Base-by-base conservation (phyloP, 2,329 filamentous ascomycete species). In the Thermochaetoides dissita region DNA sequence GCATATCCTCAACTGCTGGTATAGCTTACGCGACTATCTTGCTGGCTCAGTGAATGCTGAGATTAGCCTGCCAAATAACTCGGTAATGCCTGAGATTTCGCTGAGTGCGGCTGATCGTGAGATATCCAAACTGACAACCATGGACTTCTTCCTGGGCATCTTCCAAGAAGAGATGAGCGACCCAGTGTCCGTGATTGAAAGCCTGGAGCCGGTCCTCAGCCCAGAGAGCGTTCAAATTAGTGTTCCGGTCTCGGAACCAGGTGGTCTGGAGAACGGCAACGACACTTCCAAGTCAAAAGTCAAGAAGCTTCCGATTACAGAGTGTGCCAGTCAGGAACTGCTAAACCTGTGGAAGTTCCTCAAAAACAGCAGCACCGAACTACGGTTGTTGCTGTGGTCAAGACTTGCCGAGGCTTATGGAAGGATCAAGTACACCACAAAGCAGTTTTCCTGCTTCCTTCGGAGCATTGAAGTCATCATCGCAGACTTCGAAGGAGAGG, bases 121-220 rank as follows among this genome's bases (percentile, higher is more conserved):
- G 57, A 81, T 95, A 28, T 89, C 85, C 9, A 87, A 88, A 53
- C 71, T 96, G 31, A 94, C 85, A 10, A 96, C 89, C 0, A 91
- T 94, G 75, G 89, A 95, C 56, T 96, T 96, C 59, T 96, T 98
- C 60, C 71, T 87, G 39, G 84, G 80, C 33, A 74, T 98, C 1
- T 96, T 96, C 57, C 82, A 84, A 46, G 79, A 87, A 33, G 82
- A 91, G 44, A 74, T 80, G 45, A 78, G 81, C 37, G 81, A 95
- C 51, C 84, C 89, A 0, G 74, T 89, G 9, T 73, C 80, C 6
- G 76, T 95, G 12, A 95, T 98, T 45, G 87, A 95, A 55, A 91
- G 80, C 29, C 66, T 98, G 32, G 91, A 98, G 55, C 91, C 91
- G 4, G 83, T 98, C 8, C 67, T 98, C 6, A 89, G 95, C 48